Evolutionary conservation across 345 rosid genomes (phyloP).

Genomic region (Isatis tinctoria): DNA sequence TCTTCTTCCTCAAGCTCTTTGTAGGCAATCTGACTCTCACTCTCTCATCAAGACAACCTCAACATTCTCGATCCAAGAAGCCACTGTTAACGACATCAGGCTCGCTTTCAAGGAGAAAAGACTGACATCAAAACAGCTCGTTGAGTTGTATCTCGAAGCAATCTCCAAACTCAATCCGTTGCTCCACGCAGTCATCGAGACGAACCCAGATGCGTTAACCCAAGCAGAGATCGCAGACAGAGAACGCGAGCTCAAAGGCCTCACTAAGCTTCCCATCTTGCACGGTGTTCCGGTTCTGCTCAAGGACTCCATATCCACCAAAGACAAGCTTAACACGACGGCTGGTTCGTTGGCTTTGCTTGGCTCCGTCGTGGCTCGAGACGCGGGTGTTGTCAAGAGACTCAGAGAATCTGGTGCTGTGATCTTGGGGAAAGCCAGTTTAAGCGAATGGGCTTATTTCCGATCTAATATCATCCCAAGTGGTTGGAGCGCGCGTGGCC

Average conservation of each 20-base stretch:
- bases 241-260: conserved; percentile 35
- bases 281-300: conserved; percentile 70
- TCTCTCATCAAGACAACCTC: neutral
- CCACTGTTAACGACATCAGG: conserved; percentile 34
- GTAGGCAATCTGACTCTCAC: no score
- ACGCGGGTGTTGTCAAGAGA: conserved; percentile 60
- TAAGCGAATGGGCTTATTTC: conserved; percentile 62
- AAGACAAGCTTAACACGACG: conserved; percentile 64
- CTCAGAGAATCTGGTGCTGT: conserved; percentile 59
- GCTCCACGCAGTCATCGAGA: conserved; percentile 57
- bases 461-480: conserved; percentile 23
- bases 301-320: conserved; percentile 63
- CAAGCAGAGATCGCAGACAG: conserved; percentile 58
- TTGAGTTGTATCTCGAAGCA: conserved; percentile 44
- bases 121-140: conserved; percentile 58
- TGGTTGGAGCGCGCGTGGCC: conserved; percentile 61
- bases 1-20: neutral
- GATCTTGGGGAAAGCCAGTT: conserved; percentile 73
- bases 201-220: conserved; percentile 60
- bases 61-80: conserved; percentile 18
- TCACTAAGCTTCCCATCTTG: conserved; percentile 24
- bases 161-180: conserved; percentile 44
- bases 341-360: conserved; percentile 67
- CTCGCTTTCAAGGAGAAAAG: conserved; percentile 16
- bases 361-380: conserved; percentile 56